Percentiles rank a stretch among this genome's conserved stretches.
Evolutionary conservation across 2,329 filamentous ascomycete species (phyloP).

Genomic region (Neocucurbitaria cava): DNA sequence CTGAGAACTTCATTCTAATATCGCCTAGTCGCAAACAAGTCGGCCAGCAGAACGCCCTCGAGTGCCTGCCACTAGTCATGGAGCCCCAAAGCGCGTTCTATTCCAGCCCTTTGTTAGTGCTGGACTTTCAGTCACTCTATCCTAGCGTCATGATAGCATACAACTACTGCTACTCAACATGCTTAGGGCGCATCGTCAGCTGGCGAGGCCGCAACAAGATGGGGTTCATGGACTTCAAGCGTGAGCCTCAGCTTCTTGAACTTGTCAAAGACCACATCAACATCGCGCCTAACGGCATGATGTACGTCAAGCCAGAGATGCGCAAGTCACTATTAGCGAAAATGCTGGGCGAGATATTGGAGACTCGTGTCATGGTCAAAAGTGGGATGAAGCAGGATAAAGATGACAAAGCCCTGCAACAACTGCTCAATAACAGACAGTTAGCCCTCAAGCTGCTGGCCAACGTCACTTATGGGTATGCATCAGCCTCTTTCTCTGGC

Average conservation of each 20-base stretch:
- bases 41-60: conserved; percentile 89
- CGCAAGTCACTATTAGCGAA: conserved; percentile 91
- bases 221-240: conserved; percentile 87
- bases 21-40: conserved; percentile 93
- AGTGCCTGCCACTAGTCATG: conserved; percentile 95
- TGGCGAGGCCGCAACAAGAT: conserved; percentile 96
- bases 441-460: conserved; percentile 93
- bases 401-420: conserved; percentile 83
- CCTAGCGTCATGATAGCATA: conserved; percentile 99
- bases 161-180: conserved; percentile 99
- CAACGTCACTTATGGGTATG: conserved; percentile 99
- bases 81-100: conserved; percentile 97
- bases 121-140: conserved; percentile 96
- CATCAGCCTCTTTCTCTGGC: conserved; percentile 94
- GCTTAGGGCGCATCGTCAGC: conserved; percentile 80
- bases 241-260: conserved; percentile 75
- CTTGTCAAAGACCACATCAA: conserved; percentile 87
- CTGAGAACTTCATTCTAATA: conserved; percentile 89
- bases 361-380: conserved; percentile 98
- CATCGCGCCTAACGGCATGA: conserved; percentile 93
- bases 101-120: conserved; percentile 82
- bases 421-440: conserved; percentile 90
- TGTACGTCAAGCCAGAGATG: conserved; percentile 86
- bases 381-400: conserved; percentile 94
- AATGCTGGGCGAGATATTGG: conserved; percentile 94